Evolutionary conservation across 1,284 basidiomycete species (phyloP).

Genomic region (Cryptococcus amylolentus): DNA sequence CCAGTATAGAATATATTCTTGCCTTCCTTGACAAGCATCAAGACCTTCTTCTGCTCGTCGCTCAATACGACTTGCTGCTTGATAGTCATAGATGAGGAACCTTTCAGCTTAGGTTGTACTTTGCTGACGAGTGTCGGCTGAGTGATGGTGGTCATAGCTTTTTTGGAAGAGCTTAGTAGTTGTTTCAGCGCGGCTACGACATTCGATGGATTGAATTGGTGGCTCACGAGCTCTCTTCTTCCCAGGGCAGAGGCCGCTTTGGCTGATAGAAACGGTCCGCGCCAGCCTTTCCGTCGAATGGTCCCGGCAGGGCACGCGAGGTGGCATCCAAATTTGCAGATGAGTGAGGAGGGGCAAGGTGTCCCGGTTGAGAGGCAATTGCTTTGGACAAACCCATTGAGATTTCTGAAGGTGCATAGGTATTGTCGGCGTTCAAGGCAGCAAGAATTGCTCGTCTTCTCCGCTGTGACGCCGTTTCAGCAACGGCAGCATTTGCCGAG

Average conservation of each 20-base stretch:
- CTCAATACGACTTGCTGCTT: constrained; percentile 59
- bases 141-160: background rate
- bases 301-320: background rate
- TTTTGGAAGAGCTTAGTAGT: background rate
- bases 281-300: background rate
- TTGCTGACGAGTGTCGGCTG: background rate
- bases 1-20: constrained; percentile 95
- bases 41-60: constrained; percentile 75
- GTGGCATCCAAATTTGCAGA: background rate
- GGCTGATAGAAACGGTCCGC: constrained; percentile 6
- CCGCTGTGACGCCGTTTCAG: constrained; percentile 16
- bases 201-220: background rate
- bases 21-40: constrained; percentile 62
- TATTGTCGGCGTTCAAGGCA: constrained; percentile 27
- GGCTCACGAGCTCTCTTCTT: constrained; percentile 32
- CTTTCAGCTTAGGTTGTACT: background rate
- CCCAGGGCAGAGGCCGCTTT: constrained; percentile 42
- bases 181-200: background rate
- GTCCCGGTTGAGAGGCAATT: too few relatives aligned
- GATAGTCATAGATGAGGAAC: constrained; percentile 31
- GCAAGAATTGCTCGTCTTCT: constrained; percentile 43
- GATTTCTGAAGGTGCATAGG: constrained; percentile 2
- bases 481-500: background rate
- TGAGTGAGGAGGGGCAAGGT: background rate
- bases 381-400: too few relatives aligned